Evolutionary conservation across 176 grass and related monocot species (phyloP).

Genomic region (Musa beccarii): DNA sequence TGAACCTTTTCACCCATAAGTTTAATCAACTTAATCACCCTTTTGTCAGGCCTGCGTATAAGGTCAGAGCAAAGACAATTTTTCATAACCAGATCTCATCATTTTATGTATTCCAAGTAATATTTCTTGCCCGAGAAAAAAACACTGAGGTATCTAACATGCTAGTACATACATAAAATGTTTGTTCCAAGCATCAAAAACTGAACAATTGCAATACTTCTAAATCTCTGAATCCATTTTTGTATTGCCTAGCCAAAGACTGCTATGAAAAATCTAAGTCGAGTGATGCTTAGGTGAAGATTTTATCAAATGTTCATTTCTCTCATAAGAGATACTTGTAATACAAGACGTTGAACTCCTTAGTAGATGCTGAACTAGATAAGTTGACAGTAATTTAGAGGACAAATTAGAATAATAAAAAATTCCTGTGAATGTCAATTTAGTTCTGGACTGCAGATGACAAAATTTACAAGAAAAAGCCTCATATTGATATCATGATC

Average conservation of each 20-base stretch:
- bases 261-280: not conserved
- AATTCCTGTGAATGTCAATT: not conserved
- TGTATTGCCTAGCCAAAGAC: not conserved
- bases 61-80: not conserved
- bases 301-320: not conserved
- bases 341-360: not conserved
- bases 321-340: not conserved
- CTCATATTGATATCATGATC: constrained; percentile 5
- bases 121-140: not conserved
- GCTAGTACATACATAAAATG: not conserved
- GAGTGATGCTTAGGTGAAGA: too few species aligned
- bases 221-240: not conserved
- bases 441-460: not conserved
- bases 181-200: not conserved
- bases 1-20: constrained; percentile 53
- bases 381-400: too few species aligned
- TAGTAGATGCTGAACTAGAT: too few species aligned
- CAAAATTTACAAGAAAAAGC: constrained; percentile 22
- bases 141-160: not conserved
- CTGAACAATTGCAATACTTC: not conserved
- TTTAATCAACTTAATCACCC: constrained; percentile 84
- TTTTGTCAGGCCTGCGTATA: constrained; percentile 59
- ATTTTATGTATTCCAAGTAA: not conserved
- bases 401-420: too few species aligned
- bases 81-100: not conserved